Percentiles rank a stretch among this genome's conserved stretches.
These are phyloP conservation scores for Neospora caninum DNA, from an alignment of 169 alveolate species.

Conservation along the genomic window DNA sequence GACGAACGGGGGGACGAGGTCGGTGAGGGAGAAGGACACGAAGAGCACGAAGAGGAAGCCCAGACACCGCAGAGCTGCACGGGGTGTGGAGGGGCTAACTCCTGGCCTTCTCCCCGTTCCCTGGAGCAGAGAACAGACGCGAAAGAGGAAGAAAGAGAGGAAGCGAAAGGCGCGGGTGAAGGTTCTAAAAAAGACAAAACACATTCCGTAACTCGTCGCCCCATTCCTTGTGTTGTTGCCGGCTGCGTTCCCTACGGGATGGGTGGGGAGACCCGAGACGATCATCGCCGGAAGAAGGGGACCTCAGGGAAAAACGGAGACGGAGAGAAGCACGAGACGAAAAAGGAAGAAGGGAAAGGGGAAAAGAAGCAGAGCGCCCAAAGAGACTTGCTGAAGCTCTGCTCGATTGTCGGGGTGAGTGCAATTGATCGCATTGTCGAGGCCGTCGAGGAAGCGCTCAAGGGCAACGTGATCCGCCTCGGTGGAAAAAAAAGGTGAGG, in stretches of 20 bases:
- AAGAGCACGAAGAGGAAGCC: neutral
- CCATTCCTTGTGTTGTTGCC: conserved; percentile 63
- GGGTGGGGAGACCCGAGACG: neutral
- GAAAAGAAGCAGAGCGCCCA: neutral
- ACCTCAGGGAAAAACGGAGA: neutral
- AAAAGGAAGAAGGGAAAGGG: conserved; percentile 75
- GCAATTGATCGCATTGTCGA: conserved; percentile 90
- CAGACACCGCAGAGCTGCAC: neutral
- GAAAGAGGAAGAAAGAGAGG: neutral
- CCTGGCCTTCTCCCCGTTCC: neutral
- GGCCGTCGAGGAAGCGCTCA: conserved; percentile 95
- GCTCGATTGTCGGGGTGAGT: conserved; percentile 78
- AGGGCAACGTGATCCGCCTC: conserved; percentile 91
- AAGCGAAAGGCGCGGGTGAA: neutral
- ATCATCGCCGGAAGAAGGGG: neutral
- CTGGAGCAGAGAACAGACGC: neutral
- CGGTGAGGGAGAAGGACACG: neutral
- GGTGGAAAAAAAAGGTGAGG: conserved; percentile 58
- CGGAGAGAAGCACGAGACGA: conserved; percentile 70
- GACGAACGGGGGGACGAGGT: neutral
- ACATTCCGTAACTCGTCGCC: neutral
- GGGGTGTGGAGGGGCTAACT: neutral
- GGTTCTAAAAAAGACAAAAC: neutral
- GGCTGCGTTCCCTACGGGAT: conserved; percentile 54
- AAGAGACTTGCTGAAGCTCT: conserved; percentile 66